Evolutionary conservation across 2,329 filamentous ascomycete genomes (phyloP), one percentile per base, ranked within the genome.

Genomic region (Sphaerostilbella broomeana): DNA sequence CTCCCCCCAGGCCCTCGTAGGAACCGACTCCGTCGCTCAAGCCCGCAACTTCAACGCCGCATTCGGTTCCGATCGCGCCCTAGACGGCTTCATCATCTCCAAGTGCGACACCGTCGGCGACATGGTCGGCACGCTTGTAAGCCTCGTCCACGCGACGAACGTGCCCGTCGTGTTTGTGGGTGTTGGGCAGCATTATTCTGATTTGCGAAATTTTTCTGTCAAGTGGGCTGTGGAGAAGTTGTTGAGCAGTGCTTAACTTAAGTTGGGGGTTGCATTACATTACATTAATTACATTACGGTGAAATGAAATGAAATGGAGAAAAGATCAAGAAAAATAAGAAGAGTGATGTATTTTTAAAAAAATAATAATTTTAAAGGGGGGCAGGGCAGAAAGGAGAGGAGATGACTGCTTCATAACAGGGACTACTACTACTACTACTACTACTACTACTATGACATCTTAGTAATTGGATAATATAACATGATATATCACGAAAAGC

Each of bases 21-120:
- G 92, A 43, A 95, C 87, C 4, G 94, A 98, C 63, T 88, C 84
- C 4, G 92, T 98, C 16, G 87, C 88, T 33, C 92, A 98, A 65
- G 92, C 94, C 4, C 77, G 89, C 54, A 95, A 95, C 66, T 98
- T 98, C 69, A 95, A 95, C 58, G 79, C 82, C 25, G 85, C 86
- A 2, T 97, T 98, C 64, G 94, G 92, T 21, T 72, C 77, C 5
- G 81, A 79, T 11, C 73, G 90, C 42, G 77, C 77, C 19, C 73
- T 98, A 25, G 94, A 98, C 63, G 92, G 92, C 5, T 98, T 98
- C 63, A 95, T 98, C 58, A 95, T 98, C 53, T 90, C 84, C 45
- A 98, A 98, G 65, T 97, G 92, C 61, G 92, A 98, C 66, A 98
- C 92, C 0, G 94, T 98, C 25, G 94, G 92, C n/a, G 90, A 95